A percentile compares a stretch with the other conserved stretches of the same genome.
Conservation (phyloP, 2,329 filamentous ascomycete genomes). For the Exserohilum rostratum region DNA sequence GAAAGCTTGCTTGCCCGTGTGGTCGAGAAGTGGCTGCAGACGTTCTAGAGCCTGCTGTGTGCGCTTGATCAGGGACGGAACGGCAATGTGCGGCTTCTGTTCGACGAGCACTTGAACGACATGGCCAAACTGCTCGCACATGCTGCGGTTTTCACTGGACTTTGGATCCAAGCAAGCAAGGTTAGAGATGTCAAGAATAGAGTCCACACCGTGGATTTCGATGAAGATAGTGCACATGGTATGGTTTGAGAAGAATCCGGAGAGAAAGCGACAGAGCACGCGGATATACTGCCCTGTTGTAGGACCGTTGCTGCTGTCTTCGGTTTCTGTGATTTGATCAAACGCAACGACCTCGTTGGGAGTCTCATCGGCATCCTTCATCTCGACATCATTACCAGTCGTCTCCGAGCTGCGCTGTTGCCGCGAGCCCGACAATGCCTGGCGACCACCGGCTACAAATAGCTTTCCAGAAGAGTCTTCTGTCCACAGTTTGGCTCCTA, state of each 20-base stretch:
- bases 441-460: slow-evolving; percentile 63
- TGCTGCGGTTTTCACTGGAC: slow-evolving; percentile 64
- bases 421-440: slow-evolving; percentile 48
- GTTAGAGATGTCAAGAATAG: slow-evolving; percentile 81
- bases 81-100: slow-evolving; percentile 75
- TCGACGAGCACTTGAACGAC: slow-evolving; percentile 82
- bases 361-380: slow-evolving; percentile 59
- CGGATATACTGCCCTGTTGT: slow-evolving; percentile 72
- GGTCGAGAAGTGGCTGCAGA: slow-evolving; percentile 68
- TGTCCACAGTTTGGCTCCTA: slow-evolving; percentile 80
- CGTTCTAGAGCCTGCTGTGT: slow-evolving; percentile 72
- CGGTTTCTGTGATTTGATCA: slow-evolving; percentile 54
- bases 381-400: slow-evolving; percentile 61
- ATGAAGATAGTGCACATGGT: slow-evolving; percentile 76
- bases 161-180: slow-evolving; percentile 79
- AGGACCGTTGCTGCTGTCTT: slow-evolving; percentile 58
- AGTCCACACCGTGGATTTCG: slow-evolving; percentile 78
- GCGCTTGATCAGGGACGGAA: slow-evolving; percentile 80
- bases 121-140: slow-evolving; percentile 72
- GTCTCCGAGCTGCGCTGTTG: slow-evolving; percentile 42
- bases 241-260: slow-evolving; percentile 76
- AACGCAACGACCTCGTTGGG: slow-evolving; percentile 37
- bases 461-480: slow-evolving; percentile 64
- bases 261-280: slow-evolving; percentile 77
- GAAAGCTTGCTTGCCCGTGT: slow-evolving; percentile 63